Base-by-base conservation (phyloP, 2,329 filamentous ascomycete genomes). In the Microdochium bolleyi region DNA sequence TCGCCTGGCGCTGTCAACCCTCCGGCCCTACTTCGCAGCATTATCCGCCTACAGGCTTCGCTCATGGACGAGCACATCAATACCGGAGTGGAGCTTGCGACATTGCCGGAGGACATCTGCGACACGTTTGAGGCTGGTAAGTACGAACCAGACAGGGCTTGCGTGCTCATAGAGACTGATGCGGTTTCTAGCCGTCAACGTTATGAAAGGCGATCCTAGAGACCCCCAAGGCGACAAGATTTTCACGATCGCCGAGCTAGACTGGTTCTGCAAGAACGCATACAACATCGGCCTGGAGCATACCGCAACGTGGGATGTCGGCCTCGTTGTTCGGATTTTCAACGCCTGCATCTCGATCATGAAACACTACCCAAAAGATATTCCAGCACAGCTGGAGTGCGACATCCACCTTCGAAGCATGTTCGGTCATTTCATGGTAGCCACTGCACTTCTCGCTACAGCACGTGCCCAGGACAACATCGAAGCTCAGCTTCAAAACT, bases 201-300 rank as follows among this genome's bases (percentile, higher is more conserved):
- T 74, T 24, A 76, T 68, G 30, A 58, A 70, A 30, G 57, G 67
- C 54, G 67, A 64, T 19, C 69, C 62, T 2, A 71, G 62, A 51
- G 71, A 71, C 57, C 64, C 60, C 41, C 60, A 70, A 19, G 73
- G 71, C 9, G 66, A 69, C 30, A 79, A 69, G 56, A 53, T 76
- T 1, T 90, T 91, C 62, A 80, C 77, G 1, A 54, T 76, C 0
- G 65, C 74, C 2, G 90, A 96, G 60, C 73, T 95, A 3, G 79
- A 92, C 58, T 95, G 90, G 90, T 92, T 95, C 64, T 86, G 85
- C 37, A 85, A 85, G 56, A 92, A 88, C 57, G 79, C 87, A 1
- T 95, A 95, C 71, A 95, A 94, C 58, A 66, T 91, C 7, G 85
- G 84, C 0, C 68, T 92, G 3, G 82, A 83, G 55, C 74, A 85